A percentile compares a stretch with the other conserved stretches of the same genome.
These are phyloP conservation scores for Populus hybrid DNA, from an alignment of 441 rosid genomes.

Conservation along the genomic window DNA sequence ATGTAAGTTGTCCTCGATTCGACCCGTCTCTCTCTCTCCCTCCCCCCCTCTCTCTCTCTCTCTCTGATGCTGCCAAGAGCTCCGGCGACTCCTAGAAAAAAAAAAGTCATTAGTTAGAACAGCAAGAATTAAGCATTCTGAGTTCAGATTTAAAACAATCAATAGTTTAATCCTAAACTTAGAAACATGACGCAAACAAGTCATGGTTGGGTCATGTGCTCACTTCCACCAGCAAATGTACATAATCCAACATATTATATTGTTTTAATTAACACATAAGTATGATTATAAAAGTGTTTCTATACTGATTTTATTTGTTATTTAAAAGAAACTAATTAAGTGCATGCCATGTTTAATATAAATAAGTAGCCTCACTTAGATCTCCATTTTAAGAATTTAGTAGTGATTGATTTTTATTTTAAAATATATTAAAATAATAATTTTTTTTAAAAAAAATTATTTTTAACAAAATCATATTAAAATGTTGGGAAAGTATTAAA, in stretches of 20 bases:
- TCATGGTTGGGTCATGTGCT: constrained; percentile 6
- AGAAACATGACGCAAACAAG: not conserved
- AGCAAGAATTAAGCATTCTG: constrained; percentile 12
- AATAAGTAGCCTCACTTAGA: too few species aligned
- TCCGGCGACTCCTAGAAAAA: not conserved
- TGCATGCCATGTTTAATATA: too few species aligned
- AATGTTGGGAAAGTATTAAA: too few species aligned
- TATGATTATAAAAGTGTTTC: too few species aligned
- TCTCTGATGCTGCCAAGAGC: not conserved
- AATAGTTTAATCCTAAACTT: not conserved
- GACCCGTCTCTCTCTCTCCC: too few species aligned
- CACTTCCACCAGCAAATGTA: constrained; percentile 4
- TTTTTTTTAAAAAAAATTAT: not conserved
- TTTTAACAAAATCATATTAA: too few species aligned
- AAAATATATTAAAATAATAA: not conserved
- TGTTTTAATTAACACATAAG: not conserved
- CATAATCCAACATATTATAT: not conserved
- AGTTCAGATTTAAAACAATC: not conserved
- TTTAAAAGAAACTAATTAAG: too few species aligned
- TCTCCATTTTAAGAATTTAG: too few species aligned
- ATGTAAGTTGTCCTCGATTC: too few species aligned
- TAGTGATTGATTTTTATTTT: too few species aligned
- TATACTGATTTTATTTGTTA: too few species aligned
- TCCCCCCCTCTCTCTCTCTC: not conserved
- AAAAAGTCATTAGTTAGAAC: too few species aligned